Evolutionary conservation across 1,284 basidiomycete species (phyloP).

Genomic region (Papiliotrema laurentii): DNA sequence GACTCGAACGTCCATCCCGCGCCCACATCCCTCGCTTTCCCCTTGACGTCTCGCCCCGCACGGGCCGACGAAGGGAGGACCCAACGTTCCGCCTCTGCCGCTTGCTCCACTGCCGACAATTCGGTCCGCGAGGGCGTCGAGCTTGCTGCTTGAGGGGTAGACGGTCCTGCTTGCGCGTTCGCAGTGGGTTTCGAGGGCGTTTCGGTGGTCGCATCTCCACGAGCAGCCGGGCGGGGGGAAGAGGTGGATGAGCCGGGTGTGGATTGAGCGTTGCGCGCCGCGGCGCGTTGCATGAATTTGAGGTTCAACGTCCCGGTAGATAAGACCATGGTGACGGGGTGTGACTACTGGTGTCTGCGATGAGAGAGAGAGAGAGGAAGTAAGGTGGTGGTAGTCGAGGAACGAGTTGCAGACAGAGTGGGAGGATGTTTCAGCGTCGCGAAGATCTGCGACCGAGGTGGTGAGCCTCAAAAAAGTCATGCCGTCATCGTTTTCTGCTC

Average conservation of each 20-base stretch:
- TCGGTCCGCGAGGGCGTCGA: neutral
- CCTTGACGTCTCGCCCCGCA: neutral
- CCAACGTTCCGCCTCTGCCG: slow-evolving; percentile 8
- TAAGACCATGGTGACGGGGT: slow-evolving; percentile 32
- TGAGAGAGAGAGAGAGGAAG: too few relatives aligned
- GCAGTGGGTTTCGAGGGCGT: neutral
- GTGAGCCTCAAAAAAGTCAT: too few relatives aligned
- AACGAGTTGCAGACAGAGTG: too few relatives aligned
- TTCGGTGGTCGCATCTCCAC: neutral
- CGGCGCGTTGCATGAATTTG: slow-evolving; percentile 46
- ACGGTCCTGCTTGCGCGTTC: too few relatives aligned
- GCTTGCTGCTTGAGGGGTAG: slow-evolving; percentile 1
- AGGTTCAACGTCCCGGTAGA: slow-evolving; percentile 42
- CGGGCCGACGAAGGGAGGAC: slow-evolving; percentile 1
- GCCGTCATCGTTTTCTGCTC: too few relatives aligned
- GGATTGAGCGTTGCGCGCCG: slow-evolving; percentile 16
- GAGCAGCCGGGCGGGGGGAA: slow-evolving; percentile 2
- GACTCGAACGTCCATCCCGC: slow-evolving; percentile 21
- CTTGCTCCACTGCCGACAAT: neutral
- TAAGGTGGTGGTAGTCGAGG: too few relatives aligned
- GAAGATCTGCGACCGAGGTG: too few relatives aligned
- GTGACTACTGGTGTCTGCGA: too few relatives aligned
- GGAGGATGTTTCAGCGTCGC: too few relatives aligned
- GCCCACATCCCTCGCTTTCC: neutral
- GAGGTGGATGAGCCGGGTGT: slow-evolving; percentile 4